Evolutionary conservation across 73 alveolate species (phyloP).

Genomic region (Halteria grandinella): DNA sequence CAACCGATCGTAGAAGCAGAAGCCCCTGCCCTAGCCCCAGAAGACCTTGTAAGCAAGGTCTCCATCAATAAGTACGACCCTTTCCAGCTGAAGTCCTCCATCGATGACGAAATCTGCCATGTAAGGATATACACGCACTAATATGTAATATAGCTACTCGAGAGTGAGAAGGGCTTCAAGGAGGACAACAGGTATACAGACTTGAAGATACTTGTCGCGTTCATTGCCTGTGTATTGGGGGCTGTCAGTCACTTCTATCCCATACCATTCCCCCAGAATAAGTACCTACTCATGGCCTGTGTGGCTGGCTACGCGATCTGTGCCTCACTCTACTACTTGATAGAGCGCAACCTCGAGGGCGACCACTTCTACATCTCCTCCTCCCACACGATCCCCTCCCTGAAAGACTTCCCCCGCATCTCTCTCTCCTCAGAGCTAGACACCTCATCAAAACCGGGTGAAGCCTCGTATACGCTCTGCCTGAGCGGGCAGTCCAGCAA

Average conservation of each 20-base stretch:
- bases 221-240: conserved; percentile 14
- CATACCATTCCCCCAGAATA: conserved; percentile 33
- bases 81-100: conserved; percentile 8
- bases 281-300: background rate
- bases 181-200: conserved; percentile 18
- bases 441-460: too few species aligned
- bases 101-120: conserved; percentile 28
- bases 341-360: conserved; percentile 15
- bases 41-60: too few species aligned
- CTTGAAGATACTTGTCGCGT: conserved; percentile 23
- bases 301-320: conserved; percentile 33
- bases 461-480: too few species aligned
- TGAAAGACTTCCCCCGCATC: background rate
- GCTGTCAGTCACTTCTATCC: conserved; percentile 17
- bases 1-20: too few species aligned
- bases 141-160: conserved; percentile 5
- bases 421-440: too few species aligned
- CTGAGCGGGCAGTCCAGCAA: too few species aligned
- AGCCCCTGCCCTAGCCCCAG: too few species aligned
- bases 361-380: conserved; percentile 9
- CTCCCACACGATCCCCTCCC: background rate
- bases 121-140: background rate
- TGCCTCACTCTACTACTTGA: conserved; percentile 7
- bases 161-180: conserved; percentile 9
- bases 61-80: conserved; percentile 41